phyloP scores from a whole-genome alignment of 768 basidiomycete species.

The Hydnomerulius pinastri region DNA sequence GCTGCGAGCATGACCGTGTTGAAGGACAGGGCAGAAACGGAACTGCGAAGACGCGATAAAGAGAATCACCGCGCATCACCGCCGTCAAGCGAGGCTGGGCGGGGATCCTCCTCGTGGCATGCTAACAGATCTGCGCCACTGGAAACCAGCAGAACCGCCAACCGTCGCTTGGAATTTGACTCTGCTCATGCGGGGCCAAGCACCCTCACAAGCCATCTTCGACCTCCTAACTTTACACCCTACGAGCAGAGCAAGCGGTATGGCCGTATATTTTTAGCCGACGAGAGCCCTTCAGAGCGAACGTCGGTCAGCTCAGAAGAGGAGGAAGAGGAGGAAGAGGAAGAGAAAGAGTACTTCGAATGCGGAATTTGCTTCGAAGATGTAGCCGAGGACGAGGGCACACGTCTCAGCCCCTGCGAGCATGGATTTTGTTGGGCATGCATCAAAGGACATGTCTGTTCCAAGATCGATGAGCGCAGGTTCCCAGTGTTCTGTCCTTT shows the following conservation, averaged over 20 bases:
- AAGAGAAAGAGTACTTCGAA: slow-evolving; percentile 34
- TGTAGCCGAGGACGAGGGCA: slow-evolving; percentile 39
- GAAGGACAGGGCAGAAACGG: slow-evolving; percentile 38
- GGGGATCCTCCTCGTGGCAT: background rate
- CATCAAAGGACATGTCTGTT: slow-evolving; percentile 41
- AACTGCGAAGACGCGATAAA: slow-evolving; percentile 31
- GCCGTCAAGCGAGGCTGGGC: slow-evolving; percentile 1
- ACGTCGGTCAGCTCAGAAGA: slow-evolving; percentile 1
- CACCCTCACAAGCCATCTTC: background rate
- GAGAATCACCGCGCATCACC: background rate
- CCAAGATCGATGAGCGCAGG: slow-evolving; percentile 49
- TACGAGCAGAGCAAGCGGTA: slow-evolving; percentile 26
- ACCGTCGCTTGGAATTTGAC: background rate
- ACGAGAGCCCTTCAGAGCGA: slow-evolving; percentile 9
- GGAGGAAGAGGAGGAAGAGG: slow-evolving; percentile 6
- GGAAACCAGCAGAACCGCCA: background rate
- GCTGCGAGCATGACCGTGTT: slow-evolving; percentile 52
- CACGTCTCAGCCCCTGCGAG: slow-evolving; percentile 43
- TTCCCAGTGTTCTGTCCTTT: slow-evolving; percentile 64
- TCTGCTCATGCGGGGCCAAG: slow-evolving; percentile 9
- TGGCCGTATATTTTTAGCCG: slow-evolving; percentile 26
- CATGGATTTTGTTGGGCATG: slow-evolving; percentile 60
- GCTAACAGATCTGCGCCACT: background rate
- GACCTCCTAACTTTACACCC: slow-evolving; percentile 4
- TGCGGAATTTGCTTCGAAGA: slow-evolving; percentile 61